Evolutionary conservation across 2,329 filamentous ascomycete species (phyloP).

Genomic region (Trichoderma citrinoviride): DNA sequence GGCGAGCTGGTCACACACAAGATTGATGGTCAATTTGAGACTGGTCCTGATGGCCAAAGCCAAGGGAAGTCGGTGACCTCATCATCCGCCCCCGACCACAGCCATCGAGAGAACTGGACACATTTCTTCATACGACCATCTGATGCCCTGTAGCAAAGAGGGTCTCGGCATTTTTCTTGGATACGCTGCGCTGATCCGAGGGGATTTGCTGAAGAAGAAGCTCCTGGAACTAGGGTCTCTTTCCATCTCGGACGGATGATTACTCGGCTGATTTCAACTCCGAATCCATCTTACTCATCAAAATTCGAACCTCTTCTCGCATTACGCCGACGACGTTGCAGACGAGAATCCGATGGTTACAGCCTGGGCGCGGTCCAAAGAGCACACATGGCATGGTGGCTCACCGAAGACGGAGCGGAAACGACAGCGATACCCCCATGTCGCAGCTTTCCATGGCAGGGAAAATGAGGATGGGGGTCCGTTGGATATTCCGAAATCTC

Average conservation of each 20-base stretch:
- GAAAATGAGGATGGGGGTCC: constrained; percentile 18
- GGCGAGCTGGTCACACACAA: neutral
- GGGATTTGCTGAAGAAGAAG: neutral
- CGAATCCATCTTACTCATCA: neutral
- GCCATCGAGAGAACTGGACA: neutral
- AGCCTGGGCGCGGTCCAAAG: neutral
- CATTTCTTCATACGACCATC: neutral
- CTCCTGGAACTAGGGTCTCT: neutral
- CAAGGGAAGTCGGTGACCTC: neutral
- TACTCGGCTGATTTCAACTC: neutral
- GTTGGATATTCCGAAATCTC: constrained; percentile 17
- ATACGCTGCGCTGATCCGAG: too few relatives aligned
- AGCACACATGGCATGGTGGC: too few relatives aligned
- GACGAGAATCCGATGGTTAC: neutral
- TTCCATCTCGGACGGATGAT: neutral
- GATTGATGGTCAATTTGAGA: constrained; percentile 9
- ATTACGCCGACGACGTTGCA: neutral
- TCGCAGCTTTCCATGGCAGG: neutral
- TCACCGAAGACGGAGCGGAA: constrained; percentile 19
- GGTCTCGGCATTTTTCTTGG: neutral
- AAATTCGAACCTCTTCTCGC: too few relatives aligned
- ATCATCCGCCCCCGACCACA: neutral
- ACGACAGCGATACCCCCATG: constrained; percentile 5
- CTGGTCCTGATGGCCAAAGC: neutral
- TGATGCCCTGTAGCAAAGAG: neutral